Evolutionary conservation across 768 basidiomycete genomes (phyloP).

Genomic region (Cyclocybe aegerita): DNA sequence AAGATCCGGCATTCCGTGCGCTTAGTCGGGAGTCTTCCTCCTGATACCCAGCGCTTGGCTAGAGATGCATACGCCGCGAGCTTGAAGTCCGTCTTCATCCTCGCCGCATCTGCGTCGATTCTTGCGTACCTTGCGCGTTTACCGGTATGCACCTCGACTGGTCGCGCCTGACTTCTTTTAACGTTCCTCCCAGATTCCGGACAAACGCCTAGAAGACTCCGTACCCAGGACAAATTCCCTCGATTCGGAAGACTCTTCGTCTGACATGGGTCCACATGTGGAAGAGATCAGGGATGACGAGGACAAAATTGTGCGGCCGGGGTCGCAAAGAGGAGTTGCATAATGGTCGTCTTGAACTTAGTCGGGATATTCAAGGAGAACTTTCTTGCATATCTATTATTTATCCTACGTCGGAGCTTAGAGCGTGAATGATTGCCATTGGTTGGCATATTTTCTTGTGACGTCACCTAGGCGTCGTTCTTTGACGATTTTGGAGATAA

Average conservation of each 20-base stretch:
- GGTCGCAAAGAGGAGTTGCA: too few species aligned
- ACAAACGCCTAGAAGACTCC: slow-evolving; percentile 38
- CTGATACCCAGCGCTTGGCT: slow-evolving; percentile 48
- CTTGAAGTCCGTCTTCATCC: slow-evolving; percentile 60
- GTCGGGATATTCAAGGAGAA: too few species aligned
- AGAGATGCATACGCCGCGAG: slow-evolving; percentile 61
- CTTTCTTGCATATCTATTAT: too few species aligned
- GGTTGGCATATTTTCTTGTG: too few species aligned
- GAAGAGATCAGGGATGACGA: slow-evolving; percentile 21
- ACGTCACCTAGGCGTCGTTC: too few species aligned
- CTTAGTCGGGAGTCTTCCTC: slow-evolving; percentile 52
- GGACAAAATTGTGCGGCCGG: slow-evolving; percentile 17
- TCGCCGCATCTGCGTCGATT: slow-evolving; percentile 56
- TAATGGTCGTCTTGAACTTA: too few species aligned
- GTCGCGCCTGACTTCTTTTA: background rate
- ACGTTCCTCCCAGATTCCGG: slow-evolving; percentile 33
- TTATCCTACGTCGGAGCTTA: too few species aligned
- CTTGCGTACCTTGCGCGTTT: slow-evolving; percentile 61
- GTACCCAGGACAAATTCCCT: background rate
- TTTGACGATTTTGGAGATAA: too few species aligned
- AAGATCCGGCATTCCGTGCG: slow-evolving; percentile 63
- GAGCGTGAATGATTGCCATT: too few species aligned
- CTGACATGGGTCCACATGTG: slow-evolving; percentile 9
- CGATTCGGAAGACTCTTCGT: slow-evolving; percentile 4
- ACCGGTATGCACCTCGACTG: slow-evolving; percentile 42